Evolutionary conservation across 2,329 filamentous ascomycete species (phyloP).

Genomic region (Truncatella angustata): DNA sequence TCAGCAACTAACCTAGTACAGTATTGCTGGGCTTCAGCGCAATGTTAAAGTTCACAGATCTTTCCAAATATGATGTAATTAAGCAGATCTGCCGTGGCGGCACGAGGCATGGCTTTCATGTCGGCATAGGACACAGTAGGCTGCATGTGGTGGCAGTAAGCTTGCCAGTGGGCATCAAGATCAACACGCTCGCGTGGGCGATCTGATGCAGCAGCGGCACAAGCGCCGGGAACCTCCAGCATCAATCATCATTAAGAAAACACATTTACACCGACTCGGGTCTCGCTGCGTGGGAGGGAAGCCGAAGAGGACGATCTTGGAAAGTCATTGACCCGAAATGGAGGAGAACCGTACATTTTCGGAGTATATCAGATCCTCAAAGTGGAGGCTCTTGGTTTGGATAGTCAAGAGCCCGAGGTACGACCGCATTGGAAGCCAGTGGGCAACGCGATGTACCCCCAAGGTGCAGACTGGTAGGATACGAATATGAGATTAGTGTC

Average conservation of each 20-base stretch:
- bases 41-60: too few relatives aligned
- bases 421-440: neutral
- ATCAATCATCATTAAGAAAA: too few relatives aligned
- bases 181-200: neutral
- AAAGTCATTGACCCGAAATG: neutral
- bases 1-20: too few relatives aligned
- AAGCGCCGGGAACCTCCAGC: too few relatives aligned
- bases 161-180: neutral
- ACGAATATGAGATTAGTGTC: neutral
- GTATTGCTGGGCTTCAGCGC: too few relatives aligned
- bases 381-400: neutral
- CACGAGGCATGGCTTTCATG: neutral
- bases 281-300: neutral
- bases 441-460: neutral
- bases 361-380: neutral
- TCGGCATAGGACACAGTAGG: neutral
- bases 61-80: neutral
- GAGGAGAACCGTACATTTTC: neutral
- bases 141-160: neutral
- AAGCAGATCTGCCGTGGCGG: slow-evolving; percentile 1
- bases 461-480: neutral
- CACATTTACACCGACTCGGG: too few relatives aligned
- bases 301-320: neutral
- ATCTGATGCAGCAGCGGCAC: neutral
- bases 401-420: slow-evolving; percentile 6